Percentiles rank a stretch among this genome's conserved stretches.
These are phyloP conservation scores for Sporothrix globosa DNA, from an alignment of 2,329 filamentous ascomycete genomes.

Conservation along the genomic window DNA sequence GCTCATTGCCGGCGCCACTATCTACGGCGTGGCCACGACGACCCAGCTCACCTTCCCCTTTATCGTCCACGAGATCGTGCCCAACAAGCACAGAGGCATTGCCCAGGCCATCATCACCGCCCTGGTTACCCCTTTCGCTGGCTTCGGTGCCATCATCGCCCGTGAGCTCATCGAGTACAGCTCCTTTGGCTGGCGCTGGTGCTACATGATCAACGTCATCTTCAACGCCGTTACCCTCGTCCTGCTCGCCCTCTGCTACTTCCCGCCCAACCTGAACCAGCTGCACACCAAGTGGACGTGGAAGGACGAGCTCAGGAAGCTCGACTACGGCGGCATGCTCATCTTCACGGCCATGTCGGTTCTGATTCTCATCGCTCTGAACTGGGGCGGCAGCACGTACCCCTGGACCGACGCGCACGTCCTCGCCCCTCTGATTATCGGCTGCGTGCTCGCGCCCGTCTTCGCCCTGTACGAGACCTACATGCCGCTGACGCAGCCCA, in stretches of 20 bases:
- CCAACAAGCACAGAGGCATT: conserved; percentile 47
- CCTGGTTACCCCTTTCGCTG: conserved; percentile 40
- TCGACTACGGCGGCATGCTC: conserved; percentile 50
- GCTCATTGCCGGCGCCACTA: conserved; percentile 45
- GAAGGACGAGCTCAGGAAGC: conserved; percentile 42
- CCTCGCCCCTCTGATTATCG: conserved; percentile 42
- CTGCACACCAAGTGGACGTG: conserved; percentile 46
- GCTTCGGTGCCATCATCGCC: conserved; percentile 43
- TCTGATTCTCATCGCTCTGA: conserved; percentile 52
- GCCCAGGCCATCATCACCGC: conserved; percentile 42
- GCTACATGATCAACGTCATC: conserved; percentile 50
- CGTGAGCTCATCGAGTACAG: conserved; percentile 43
- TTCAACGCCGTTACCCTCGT: conserved; percentile 43
- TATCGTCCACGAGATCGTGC: conserved; percentile 48
- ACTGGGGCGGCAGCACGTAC: conserved; percentile 50
- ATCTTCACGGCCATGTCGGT: conserved; percentile 52
- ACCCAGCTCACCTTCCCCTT: conserved; percentile 47
- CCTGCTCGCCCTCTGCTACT: conserved; percentile 47
- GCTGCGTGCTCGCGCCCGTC: conserved; percentile 37
- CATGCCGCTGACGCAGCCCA: conserved; percentile 42
- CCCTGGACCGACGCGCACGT: conserved; percentile 48
- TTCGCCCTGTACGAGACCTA: conserved; percentile 42
- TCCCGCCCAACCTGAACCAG: conserved; percentile 46
- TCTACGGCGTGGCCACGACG: conserved; percentile 46
- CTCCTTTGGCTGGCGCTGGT: conserved; percentile 47